A percentile compares a stretch with the other conserved stretches of the same genome.
phyloP scores from a whole-genome alignment of 177 flowering plant genomes.

The Vitis hybrid region DNA sequence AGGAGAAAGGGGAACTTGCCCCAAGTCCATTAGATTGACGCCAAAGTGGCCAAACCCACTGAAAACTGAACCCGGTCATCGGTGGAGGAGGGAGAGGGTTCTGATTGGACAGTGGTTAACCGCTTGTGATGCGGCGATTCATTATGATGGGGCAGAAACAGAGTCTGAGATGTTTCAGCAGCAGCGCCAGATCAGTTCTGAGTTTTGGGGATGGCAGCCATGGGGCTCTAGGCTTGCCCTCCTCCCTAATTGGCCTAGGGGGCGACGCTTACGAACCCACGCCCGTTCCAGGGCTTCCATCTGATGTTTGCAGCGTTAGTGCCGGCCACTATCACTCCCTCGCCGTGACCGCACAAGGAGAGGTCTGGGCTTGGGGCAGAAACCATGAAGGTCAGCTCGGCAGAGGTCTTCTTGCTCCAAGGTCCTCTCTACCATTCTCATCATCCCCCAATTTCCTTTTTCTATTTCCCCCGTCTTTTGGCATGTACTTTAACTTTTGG shows the following conservation, averaged over 20 bases:
- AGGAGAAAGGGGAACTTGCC: too few relatives aligned
- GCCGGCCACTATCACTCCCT: conserved; percentile 97
- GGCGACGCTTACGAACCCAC: conserved; percentile 86
- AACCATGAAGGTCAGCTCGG: conserved; percentile 84
- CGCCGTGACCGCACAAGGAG: conserved; percentile 71
- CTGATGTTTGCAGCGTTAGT: conserved; percentile 42
- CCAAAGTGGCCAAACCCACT: too few relatives aligned
- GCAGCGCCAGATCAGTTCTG: conserved; percentile 45
- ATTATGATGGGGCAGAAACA: background rate
- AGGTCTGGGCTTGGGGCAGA: conserved; percentile 97
- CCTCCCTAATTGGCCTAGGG: conserved; percentile 43
- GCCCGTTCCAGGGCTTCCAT: conserved; percentile 57
- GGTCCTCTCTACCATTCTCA: conserved; percentile 30
- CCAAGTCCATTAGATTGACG: too few relatives aligned
- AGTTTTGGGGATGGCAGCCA: conserved; percentile 95
- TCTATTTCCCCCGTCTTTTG: too few relatives aligned
- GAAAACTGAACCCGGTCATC: too few relatives aligned
- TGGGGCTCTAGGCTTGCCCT: conserved; percentile 75
- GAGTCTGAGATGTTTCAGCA: conserved; percentile 26
- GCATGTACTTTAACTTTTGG: too few relatives aligned
- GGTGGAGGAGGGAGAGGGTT: too few relatives aligned
- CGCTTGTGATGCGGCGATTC: too few relatives aligned
- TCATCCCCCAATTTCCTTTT: background rate
- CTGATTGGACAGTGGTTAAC: too few relatives aligned
- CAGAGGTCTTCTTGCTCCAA: conserved; percentile 45